Conservation (phyloP, 352 stramenopile species). For the Pythium insidiosum region DNA sequence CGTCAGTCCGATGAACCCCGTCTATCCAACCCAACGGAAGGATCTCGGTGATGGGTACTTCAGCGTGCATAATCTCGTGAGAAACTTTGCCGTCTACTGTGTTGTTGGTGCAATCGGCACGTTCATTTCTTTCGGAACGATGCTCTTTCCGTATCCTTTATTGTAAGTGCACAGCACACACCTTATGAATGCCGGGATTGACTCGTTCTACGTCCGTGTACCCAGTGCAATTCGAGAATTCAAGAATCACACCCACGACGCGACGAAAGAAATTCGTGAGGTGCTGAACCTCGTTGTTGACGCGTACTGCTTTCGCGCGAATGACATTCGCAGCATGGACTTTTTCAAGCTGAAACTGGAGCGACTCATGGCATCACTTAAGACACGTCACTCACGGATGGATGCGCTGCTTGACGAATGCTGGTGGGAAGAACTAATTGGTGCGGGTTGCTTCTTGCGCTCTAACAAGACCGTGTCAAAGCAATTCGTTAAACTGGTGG, state of each 20-base stretch:
- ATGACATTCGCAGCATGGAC: slow-evolving; percentile 69
- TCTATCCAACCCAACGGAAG: slow-evolving; percentile 35
- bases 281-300: slow-evolving; percentile 78
- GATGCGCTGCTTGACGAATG: slow-evolving; percentile 41
- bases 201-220: no score
- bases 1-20: slow-evolving; percentile 63
- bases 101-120: slow-evolving; percentile 51
- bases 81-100: slow-evolving; percentile 62
- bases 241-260: slow-evolving; percentile 30
- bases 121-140: slow-evolving; percentile 43
- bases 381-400: slow-evolving; percentile 35
- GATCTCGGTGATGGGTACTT: slow-evolving; percentile 36
- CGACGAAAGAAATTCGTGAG: slow-evolving; percentile 52
- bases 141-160: slow-evolving; percentile 55
- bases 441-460: slow-evolving; percentile 30
- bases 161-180: no score
- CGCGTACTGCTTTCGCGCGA: slow-evolving; percentile 66
- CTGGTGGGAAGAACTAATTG: slow-evolving; percentile 75
- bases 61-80: slow-evolving; percentile 42
- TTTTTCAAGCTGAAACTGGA: slow-evolving; percentile 55
- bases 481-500: slow-evolving; percentile 63
- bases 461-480: slow-evolving; percentile 73
- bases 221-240: slow-evolving; percentile 53
- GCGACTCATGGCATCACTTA: slow-evolving; percentile 24
- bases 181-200: no score